These are phyloP conservation scores for Fusarium mexicanum DNA, from an alignment of 2,329 filamentous ascomycete species.

Conservation along the genomic window DNA sequence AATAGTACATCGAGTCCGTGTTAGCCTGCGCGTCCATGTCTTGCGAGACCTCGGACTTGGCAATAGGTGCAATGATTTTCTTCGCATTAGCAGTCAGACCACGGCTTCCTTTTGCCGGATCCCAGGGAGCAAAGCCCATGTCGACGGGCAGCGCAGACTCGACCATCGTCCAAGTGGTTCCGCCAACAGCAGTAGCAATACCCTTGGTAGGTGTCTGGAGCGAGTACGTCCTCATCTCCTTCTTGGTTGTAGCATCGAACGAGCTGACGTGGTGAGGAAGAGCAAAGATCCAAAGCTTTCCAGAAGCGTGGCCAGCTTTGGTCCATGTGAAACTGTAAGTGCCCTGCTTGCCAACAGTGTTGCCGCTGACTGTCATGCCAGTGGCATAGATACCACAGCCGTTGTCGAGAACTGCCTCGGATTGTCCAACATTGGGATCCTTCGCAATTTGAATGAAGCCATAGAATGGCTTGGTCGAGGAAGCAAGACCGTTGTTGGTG, in stretches of 20 bases:
- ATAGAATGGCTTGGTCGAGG: slow-evolving; percentile 73
- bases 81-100: slow-evolving; percentile 65
- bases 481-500: slow-evolving; percentile 70
- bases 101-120: slow-evolving; percentile 60
- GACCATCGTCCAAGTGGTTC: slow-evolving; percentile 79
- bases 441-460: slow-evolving; percentile 88
- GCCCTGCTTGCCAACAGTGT: slow-evolving; percentile 66
- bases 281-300: slow-evolving; percentile 82
- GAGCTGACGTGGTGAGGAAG: slow-evolving; percentile 86
- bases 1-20: slow-evolving; percentile 90
- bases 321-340: slow-evolving; percentile 78
- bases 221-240: slow-evolving; percentile 63
- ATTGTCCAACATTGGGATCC: slow-evolving; percentile 64
- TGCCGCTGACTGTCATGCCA: slow-evolving; percentile 71
- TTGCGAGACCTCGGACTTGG: slow-evolving; percentile 78
- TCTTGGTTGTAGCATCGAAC: slow-evolving; percentile 68
- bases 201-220: slow-evolving; percentile 90
- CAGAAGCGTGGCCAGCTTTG: slow-evolving; percentile 71
- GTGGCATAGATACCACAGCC: slow-evolving; percentile 80
- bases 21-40: slow-evolving; percentile 79
- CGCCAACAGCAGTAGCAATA: slow-evolving; percentile 75
- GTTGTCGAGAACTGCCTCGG: slow-evolving; percentile 77
- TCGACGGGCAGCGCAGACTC: slow-evolving; percentile 76
- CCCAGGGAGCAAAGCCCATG: slow-evolving; percentile 85
- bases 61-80: slow-evolving; percentile 67